Evolutionary conservation across 2,329 filamentous ascomycete genomes (phyloP), one percentile per base, ranked within the genome.

Genomic region (Arthrobotrys sphaeroides): DNA sequence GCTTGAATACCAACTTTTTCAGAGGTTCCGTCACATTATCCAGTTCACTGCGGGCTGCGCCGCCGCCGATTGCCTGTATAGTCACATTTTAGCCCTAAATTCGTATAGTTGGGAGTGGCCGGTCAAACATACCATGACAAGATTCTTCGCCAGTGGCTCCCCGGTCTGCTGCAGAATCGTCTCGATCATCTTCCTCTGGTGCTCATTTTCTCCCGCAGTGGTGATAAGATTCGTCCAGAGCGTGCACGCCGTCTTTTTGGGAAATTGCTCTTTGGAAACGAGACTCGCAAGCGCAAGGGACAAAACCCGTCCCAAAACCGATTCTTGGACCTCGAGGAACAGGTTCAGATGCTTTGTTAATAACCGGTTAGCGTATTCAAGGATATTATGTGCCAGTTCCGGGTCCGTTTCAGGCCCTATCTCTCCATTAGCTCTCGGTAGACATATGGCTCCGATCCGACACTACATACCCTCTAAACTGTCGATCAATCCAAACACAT

Each of bases 211-310:
- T 88, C 83, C 59, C 3, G 79, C 89, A 88, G 77, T 70, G 7
- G 78, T 77, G 33, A 79, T 73, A 28, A 69, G 60, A 80, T 85
- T 78, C 82, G 90, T 89, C 91, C 92, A 95, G 77, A 96, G 91
- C 26, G 90, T 88, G 6, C 89, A 88, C 0, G 92, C 88, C 1
- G 90, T 88, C 28, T 87, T 87, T 82, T 95, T 96, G 0, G 91
- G 90, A 7, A 96, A 83, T 0, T 90, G 89, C 73, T 95, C 92
- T 28, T 86, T 88, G 10, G 90, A 90, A 45, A 89, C 86, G 5
- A 96, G 83, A 5, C 91, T 89, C 78, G 88, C 87, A 10, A 95
- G 83, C 0, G 89, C 87, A 79, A 94, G 94, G 62, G 89, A 83
- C 79, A 96, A 90, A 74, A 77, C 67, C 24, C 67, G 60, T 16